These are phyloP conservation scores for Russula ochroleuca DNA, from an alignment of 768 basidiomycete species.

Conservation along the genomic window DNA sequence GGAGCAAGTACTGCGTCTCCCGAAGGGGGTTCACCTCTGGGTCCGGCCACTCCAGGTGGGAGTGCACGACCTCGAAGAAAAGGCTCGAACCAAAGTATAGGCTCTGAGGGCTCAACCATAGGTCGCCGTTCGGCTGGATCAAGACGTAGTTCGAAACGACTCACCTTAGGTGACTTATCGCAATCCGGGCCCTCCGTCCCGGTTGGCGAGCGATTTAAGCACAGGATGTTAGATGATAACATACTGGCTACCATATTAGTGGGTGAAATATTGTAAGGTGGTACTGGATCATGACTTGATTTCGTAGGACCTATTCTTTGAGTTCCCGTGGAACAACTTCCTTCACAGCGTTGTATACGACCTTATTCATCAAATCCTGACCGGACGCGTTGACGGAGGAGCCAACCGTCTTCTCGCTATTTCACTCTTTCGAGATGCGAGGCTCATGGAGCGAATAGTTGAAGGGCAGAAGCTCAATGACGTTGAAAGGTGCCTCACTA, in stretches of 20 bases:
- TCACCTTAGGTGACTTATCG: conserved; percentile 35
- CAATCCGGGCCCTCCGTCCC: conserved; percentile 43
- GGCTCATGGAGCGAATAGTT: conserved; percentile 78
- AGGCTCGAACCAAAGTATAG: conserved; percentile 22
- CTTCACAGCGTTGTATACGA: conserved; percentile 96
- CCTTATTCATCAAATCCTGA: conserved; percentile 90
- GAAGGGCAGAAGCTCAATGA: conserved; percentile 83
- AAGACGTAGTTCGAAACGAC: conserved; percentile 52
- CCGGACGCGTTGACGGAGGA: conserved; percentile 77
- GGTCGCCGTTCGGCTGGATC: conserved; percentile 42
- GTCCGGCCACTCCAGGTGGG: conserved; percentile 4
- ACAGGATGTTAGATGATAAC: conserved; percentile 65
- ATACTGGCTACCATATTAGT: conserved; percentile 77
- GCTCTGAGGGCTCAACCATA: conserved; percentile 27
- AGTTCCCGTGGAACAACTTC: conserved; percentile 97
- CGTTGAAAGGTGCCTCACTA: conserved; percentile 53
- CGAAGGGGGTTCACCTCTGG: neutral
- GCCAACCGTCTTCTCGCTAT: conserved; percentile 81
- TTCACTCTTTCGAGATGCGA: conserved; percentile 81
- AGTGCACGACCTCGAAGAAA: conserved; percentile 18
- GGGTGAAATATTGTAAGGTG: conserved; percentile 33
- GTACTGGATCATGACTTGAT: conserved; percentile 14
- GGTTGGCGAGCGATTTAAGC: conserved; percentile 78
- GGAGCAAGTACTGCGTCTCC: conserved; percentile 1
- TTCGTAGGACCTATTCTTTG: conserved; percentile 85